A percentile compares a stretch with the other conserved stretches of the same genome.
phyloP scores from a whole-genome alignment of 1,139 yeast species.

The Pneumocystis canis region DNA sequence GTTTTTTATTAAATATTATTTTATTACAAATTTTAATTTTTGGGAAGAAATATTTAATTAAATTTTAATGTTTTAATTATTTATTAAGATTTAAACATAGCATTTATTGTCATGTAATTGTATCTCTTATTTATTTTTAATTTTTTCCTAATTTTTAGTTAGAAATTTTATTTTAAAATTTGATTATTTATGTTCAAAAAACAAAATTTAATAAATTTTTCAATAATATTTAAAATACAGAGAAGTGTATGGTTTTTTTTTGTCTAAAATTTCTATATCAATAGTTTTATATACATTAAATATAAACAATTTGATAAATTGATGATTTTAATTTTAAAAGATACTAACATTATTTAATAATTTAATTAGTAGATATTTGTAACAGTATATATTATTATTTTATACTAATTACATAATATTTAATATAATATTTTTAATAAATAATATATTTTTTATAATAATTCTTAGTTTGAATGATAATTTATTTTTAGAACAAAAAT shows the following conservation, averaged over 20 bases:
- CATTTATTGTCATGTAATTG: slow-evolving; percentile 70
- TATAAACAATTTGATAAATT: slow-evolving; percentile 45
- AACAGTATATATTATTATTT: slow-evolving; percentile 90
- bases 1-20: background rate
- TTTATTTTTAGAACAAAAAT: slow-evolving; percentile 58
- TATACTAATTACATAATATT: slow-evolving; percentile 74
- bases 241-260: slow-evolving; percentile 38
- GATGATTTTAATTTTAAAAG: slow-evolving; percentile 16
- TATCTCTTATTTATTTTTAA: slow-evolving; percentile 69
- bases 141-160: slow-evolving; percentile 70
- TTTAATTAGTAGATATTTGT: slow-evolving; percentile 68
- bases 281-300: slow-evolving; percentile 57
- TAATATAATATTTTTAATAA: too few relatives aligned
- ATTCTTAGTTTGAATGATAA: slow-evolving; percentile 71
- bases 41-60: background rate
- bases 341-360: background rate
- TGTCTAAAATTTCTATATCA: slow-evolving; percentile 30
- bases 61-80: slow-evolving; percentile 37
- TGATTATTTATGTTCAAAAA: slow-evolving; percentile 78
- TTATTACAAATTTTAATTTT: background rate
- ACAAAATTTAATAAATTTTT: slow-evolving; percentile 76
- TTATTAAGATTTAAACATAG: slow-evolving; percentile 70
- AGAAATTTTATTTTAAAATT: slow-evolving; percentile 62
- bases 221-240: slow-evolving; percentile 68
- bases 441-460: slow-evolving; percentile 86